A percentile compares a stretch with the other conserved stretches of the same genome.
These are phyloP conservation scores for Diaporthe ilicicola DNA, from an alignment of 2,329 filamentous ascomycete genomes.

Conservation along the genomic window DNA sequence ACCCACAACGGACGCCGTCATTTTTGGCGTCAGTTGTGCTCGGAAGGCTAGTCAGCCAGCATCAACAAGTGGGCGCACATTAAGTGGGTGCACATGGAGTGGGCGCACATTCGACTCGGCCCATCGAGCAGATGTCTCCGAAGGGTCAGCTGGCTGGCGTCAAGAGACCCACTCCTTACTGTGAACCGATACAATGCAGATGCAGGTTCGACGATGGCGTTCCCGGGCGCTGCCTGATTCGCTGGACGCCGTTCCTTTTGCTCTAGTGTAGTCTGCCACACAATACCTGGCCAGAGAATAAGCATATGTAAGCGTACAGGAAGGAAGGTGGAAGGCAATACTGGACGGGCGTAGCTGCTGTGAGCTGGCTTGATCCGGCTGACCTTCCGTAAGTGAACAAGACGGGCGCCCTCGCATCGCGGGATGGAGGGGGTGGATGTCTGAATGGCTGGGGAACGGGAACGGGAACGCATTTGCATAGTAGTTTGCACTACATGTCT, in stretches of 20 bases:
- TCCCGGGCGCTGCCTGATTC: not conserved
- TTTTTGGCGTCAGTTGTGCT: not conserved
- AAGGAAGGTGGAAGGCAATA: constrained; percentile 7
- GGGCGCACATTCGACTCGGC: too few relatives aligned
- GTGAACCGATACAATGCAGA: constrained; percentile 5
- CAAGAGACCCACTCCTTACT: constrained; percentile 5
- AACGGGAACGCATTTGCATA: not conserved
- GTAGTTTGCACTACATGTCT: not conserved
- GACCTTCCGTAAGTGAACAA: constrained; percentile 20
- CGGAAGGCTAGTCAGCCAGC: not conserved
- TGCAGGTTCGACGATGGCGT: not conserved
- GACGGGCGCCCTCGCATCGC: constrained; percentile 18
- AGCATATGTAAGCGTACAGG: constrained; percentile 16
- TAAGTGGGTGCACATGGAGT: not conserved
- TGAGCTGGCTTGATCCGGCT: constrained; percentile 7
- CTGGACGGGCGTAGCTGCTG: not conserved
- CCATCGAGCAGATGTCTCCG: not conserved
- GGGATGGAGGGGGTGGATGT: constrained; percentile 30
- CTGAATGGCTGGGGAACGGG: constrained; percentile 17
- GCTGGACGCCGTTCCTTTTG: not conserved
- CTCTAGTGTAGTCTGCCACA: constrained; percentile 11
- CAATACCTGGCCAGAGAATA: constrained; percentile 5
- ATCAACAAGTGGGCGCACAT: not conserved
- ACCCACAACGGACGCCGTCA: constrained; percentile 21
- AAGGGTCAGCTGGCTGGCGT: constrained; percentile 16